These are phyloP conservation scores for Gaeumannomyces tritici DNA, from an alignment of 2,329 filamentous ascomycete genomes.

Conservation along the genomic window DNA sequence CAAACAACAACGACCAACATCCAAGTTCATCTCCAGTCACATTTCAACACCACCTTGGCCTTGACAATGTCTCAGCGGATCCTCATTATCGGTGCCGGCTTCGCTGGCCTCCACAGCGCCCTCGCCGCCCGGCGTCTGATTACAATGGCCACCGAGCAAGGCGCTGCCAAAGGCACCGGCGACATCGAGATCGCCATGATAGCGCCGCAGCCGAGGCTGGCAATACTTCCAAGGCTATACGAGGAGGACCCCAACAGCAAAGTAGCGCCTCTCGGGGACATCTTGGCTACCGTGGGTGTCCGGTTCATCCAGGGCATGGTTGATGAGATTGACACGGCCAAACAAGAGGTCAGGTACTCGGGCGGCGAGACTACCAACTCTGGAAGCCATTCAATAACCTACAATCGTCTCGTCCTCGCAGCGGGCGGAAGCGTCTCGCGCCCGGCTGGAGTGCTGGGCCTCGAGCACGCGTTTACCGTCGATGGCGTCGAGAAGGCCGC, in stretches of 20 bases:
- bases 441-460: conserved; percentile 17
- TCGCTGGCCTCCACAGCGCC: conserved; percentile 19
- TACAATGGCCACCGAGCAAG: conserved; percentile 6
- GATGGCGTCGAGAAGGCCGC: conserved; percentile 17
- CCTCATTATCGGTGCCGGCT: background rate
- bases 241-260: conserved; percentile 18
- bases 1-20: background rate
- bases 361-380: no score
- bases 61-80: background rate
- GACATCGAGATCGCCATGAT: conserved; percentile 20
- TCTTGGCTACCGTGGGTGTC: conserved; percentile 19
- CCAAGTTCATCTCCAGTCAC: background rate
- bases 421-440: conserved; percentile 22
- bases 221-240: conserved; percentile 24
- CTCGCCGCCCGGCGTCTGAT: conserved; percentile 22
- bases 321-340: conserved; percentile 10
- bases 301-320: conserved; percentile 16
- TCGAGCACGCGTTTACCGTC: conserved; percentile 24
- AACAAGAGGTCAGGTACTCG: background rate
- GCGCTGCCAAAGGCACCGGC: background rate
- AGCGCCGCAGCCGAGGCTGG: conserved; percentile 20
- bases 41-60: background rate
- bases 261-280: conserved; percentile 10
- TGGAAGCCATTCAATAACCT: conserved; percentile 11
- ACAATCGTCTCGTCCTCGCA: conserved; percentile 24